Percentiles rank a stretch among this genome's conserved stretches.
These are phyloP conservation scores for Cadophora sp. DNA, from an alignment of 2,329 filamentous ascomycete genomes.

Conservation along the genomic window DNA sequence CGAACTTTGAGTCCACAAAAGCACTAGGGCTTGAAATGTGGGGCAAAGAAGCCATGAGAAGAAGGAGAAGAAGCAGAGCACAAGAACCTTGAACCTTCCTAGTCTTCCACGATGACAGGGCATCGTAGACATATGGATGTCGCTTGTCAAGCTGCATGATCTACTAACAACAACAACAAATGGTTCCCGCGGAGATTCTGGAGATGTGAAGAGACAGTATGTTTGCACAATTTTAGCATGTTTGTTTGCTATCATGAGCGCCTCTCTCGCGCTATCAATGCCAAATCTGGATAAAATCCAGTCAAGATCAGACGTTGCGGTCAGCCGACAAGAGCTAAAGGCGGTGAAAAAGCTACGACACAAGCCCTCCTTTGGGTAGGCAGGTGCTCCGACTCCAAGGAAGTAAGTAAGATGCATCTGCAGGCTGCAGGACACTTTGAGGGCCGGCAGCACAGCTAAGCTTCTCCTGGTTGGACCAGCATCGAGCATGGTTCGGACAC, in stretches of 20 bases:
- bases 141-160: background rate
- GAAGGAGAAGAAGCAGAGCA: background rate
- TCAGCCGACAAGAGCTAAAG: conserved; percentile 7
- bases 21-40: conserved; percentile 6
- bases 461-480: background rate
- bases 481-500: background rate
- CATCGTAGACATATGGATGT: background rate
- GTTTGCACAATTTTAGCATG: background rate
- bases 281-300: background rate
- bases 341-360: conserved; percentile 12
- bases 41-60: background rate
- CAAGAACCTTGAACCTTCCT: background rate
- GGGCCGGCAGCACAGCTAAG: background rate
- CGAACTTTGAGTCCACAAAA: background rate
- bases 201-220: no score
- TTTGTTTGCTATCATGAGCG: background rate
- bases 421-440: background rate
- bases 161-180: background rate
- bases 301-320: conserved; percentile 2
- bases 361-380: conserved; percentile 1
- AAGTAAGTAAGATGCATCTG: background rate
- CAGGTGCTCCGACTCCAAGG: background rate
- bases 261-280: background rate
- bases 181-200: conserved; percentile 5
- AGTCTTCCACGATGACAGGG: no score